Conservation (phyloP, 2,329 filamentous ascomycete genomes). For the Macrophomina tecta region DNA sequence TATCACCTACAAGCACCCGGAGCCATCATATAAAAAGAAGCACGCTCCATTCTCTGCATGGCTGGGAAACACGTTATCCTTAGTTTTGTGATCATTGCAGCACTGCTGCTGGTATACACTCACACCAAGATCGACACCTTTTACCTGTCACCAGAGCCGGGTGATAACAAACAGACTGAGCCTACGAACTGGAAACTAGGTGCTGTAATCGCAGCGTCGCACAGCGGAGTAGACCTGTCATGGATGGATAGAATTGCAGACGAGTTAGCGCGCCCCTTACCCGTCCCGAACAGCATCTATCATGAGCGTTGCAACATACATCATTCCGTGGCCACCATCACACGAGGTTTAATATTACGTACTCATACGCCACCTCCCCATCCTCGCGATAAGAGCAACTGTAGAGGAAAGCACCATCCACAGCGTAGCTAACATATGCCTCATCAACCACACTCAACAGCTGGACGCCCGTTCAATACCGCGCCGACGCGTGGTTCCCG, state of each 20-base stretch:
- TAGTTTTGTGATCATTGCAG: background rate
- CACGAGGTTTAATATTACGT: too few species aligned
- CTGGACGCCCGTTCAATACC: conserved; percentile 27
- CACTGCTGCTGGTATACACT: background rate
- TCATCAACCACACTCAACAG: background rate
- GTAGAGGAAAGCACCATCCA: background rate
- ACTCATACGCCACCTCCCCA: too few species aligned
- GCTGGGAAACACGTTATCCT: background rate
- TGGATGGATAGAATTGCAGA: conserved; percentile 11
- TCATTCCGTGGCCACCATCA: too few species aligned
- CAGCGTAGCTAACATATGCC: background rate
- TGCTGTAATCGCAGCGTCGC: background rate
- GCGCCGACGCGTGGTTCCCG: conserved; percentile 25
- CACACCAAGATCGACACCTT: background rate
- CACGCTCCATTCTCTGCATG: background rate
- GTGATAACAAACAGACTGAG: conserved; percentile 3
- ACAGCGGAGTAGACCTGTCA: background rate
- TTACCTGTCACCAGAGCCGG: background rate
- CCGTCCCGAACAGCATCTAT: background rate
- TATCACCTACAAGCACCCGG: background rate
- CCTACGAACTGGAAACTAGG: conserved; percentile 6
- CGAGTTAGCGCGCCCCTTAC: background rate
- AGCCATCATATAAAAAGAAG: background rate
- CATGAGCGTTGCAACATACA: too few species aligned
- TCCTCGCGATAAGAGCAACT: too few species aligned